phyloP scores from a whole-genome alignment of 148 eudicot species.

The Linanthus parryae region DNA sequence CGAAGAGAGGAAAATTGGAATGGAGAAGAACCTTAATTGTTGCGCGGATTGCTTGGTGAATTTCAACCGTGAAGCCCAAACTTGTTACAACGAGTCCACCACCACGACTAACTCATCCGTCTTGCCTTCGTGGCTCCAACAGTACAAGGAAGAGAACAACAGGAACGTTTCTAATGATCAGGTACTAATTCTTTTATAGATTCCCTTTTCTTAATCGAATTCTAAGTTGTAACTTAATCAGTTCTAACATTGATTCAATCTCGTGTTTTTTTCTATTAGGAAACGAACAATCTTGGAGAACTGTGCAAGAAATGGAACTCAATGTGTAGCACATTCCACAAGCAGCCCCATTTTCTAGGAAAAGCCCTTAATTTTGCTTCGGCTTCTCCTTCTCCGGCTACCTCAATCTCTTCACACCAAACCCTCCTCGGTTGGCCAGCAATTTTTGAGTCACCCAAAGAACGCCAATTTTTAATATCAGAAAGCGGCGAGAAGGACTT shows the following conservation, averaged over 20 bases:
- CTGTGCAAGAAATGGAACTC: neutral
- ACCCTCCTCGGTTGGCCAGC: conserved; percentile 35
- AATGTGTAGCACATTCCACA: neutral
- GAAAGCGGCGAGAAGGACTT: neutral
- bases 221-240: neutral
- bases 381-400: conserved; percentile 51
- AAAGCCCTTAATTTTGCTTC: conserved; percentile 51
- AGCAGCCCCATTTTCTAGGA: conserved; percentile 27
- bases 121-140: conserved; percentile 86
- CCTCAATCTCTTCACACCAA: conserved; percentile 39
- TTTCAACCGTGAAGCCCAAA: neutral
- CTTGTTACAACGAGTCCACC: conserved; percentile 16
- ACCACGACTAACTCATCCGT: conserved; percentile 46
- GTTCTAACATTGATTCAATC: neutral
- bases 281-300: too few species aligned
- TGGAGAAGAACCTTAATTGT: conserved; percentile 19
- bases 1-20: conserved; percentile 37
- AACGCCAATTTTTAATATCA: conserved; percentile 26
- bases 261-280: neutral
- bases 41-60: conserved; percentile 19
- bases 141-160: conserved; percentile 48
- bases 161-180: conserved; percentile 32
- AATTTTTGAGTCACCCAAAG: conserved; percentile 34
- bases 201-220: neutral
- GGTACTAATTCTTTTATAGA: conserved; percentile 24